Percentiles rank a stretch among this genome's conserved stretches.
Evolutionary conservation across 164 flowering plant species (phyloP).

Genomic region (Taxillus chinensis): DNA sequence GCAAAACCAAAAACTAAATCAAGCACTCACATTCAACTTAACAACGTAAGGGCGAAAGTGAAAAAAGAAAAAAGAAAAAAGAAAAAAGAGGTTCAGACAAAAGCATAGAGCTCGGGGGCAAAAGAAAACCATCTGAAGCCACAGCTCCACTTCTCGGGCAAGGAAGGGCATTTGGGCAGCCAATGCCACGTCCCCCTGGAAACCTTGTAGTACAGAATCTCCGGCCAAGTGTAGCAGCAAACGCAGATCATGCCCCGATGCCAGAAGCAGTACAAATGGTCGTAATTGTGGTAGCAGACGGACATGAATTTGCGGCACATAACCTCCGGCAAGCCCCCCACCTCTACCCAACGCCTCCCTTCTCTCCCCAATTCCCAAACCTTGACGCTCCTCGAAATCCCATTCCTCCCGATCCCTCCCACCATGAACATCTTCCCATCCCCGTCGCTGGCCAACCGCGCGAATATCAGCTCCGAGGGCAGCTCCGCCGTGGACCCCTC

Average conservation of each 20-base stretch:
- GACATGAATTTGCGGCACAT: constrained; percentile 60
- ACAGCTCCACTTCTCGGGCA: constrained; percentile 69
- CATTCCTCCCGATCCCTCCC: constrained; percentile 39
- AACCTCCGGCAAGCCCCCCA: constrained; percentile 42
- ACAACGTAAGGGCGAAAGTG: background rate
- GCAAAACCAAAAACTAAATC: background rate
- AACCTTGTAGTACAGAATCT: constrained; percentile 56
- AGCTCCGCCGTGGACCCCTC: constrained; percentile 12
- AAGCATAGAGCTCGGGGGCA: constrained; percentile 44
- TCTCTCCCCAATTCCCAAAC: constrained; percentile 8
- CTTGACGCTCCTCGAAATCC: constrained; percentile 9
- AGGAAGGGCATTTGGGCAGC: constrained; percentile 64
- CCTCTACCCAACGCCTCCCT: constrained; percentile 30
- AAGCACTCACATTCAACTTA: no score
- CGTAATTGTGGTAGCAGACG: constrained; percentile 67
- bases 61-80: background rate
- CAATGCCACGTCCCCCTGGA: constrained; percentile 68
- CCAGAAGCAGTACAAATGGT: constrained; percentile 63
- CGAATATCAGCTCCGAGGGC: constrained; percentile 41
- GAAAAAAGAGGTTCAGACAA: constrained; percentile 18
- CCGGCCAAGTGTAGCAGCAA: constrained; percentile 78
- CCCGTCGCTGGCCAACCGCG: constrained; percentile 30
- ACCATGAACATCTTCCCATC: constrained; percentile 33
- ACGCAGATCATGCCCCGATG: constrained; percentile 59
- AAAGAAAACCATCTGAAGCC: constrained; percentile 82